Conservation (phyloP, 495 filamentous ascomycete species). For the Talaromyces ruber region DNA sequence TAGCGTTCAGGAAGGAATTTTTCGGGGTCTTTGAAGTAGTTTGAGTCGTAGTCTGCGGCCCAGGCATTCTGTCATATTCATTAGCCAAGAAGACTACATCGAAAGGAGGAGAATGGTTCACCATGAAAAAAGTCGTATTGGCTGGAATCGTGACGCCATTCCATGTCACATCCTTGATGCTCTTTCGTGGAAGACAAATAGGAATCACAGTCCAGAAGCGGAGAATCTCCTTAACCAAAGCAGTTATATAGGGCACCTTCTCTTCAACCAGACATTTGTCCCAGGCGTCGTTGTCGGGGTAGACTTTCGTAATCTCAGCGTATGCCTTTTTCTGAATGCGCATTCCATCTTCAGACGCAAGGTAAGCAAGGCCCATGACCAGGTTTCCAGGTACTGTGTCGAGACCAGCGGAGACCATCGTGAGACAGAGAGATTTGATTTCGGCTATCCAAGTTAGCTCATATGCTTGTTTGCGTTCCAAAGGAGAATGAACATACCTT, state of each 20-base stretch:
- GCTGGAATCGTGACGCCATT: constrained; percentile 51
- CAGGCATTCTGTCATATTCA: constrained; percentile 46
- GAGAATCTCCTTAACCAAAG: constrained; percentile 60
- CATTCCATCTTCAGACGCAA: constrained; percentile 53
- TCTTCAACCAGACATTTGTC: constrained; percentile 57
- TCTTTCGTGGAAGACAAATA: constrained; percentile 58
- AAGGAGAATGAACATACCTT: constrained; percentile 29
- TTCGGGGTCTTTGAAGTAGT: constrained; percentile 52
- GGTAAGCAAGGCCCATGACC: constrained; percentile 65
- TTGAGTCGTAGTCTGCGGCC: constrained; percentile 59
- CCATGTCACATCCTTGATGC: constrained; percentile 55
- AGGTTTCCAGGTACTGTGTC: constrained; percentile 61
- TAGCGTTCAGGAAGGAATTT: constrained; percentile 59
- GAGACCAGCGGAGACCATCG: constrained; percentile 67
- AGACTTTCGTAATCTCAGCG: constrained; percentile 54
- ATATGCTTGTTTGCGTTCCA: neutral
- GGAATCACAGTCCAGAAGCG: constrained; percentile 70
- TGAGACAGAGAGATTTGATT: constrained; percentile 64
- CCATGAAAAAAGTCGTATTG: constrained; percentile 61
- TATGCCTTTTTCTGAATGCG: constrained; percentile 56
- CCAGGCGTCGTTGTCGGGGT: constrained; percentile 59
- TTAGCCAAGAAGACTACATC: neutral
- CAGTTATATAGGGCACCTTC: constrained; percentile 62
- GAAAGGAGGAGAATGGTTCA: constrained; percentile 12
- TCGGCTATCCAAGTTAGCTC: constrained; percentile 34